Evolutionary conservation across 805 yeast genomes (phyloP), one percentile per base, ranked within the genome.

Genomic region (Grigorovia jiainica): DNA sequence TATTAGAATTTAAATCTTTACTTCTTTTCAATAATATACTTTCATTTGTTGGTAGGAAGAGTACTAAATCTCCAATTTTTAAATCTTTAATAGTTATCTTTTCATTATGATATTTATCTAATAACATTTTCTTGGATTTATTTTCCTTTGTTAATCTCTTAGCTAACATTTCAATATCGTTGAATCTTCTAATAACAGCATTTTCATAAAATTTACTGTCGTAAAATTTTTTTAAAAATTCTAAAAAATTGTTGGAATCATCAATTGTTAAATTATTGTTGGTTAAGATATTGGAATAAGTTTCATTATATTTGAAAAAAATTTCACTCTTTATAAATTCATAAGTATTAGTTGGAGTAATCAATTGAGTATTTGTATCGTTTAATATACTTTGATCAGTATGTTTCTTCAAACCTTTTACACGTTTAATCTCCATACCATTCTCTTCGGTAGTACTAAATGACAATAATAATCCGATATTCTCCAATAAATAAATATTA

Each of bases 121-220:
- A 45, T n/a, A 49, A 35, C 8, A 34, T 43, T 18, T 48, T 51
- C 38, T 55, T 59, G 21, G 51, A 55, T 36, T 65, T 63, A 18
- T 73, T 50, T 47, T 75, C 82, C 54, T 80, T 81, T 43, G 89
- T 85, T 45, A 85, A 70, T 54, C 78, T 83, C 53, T 92, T 79
- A 2, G 97, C 97, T 51, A 89, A 70, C 5, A 81, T 76, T 58
- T 92, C 97, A 39, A 90, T 94, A 55, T 90, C 97, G 42, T 74
- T 76, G 53, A 92, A 89, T 44, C 98, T 68, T 55, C 82, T 78
- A 31, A 79, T 71, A 3, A 87, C 75, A 11, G 75, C 65, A 11
- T 64, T 58, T 30, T 66, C 64, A 38, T 60, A 65, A 8, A 64
- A 36, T 38, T 57, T 47, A 29, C 44, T 36, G 30, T 41, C 47